A percentile compares a stretch with the other conserved stretches of the same genome.
These are phyloP conservation scores for Alternaria longipes DNA, from an alignment of 2,329 filamentous ascomycete species.

Conservation along the genomic window DNA sequence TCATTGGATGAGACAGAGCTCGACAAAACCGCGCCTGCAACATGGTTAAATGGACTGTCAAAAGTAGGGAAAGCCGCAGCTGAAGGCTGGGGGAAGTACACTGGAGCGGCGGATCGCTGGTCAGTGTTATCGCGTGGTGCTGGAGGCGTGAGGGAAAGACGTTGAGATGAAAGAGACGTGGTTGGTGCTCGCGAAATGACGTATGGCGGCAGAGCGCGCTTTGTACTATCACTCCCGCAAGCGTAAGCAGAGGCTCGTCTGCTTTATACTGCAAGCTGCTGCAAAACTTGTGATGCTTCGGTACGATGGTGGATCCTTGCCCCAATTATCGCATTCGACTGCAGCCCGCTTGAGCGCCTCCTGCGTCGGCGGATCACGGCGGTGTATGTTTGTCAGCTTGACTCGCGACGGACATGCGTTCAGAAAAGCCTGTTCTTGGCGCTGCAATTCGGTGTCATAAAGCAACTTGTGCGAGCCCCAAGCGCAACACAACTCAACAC, in stretches of 20 bases:
- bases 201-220: slow-evolving; percentile 27
- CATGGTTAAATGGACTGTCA: slow-evolving; percentile 46
- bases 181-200: slow-evolving; percentile 28
- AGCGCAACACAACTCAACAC: slow-evolving; percentile 1
- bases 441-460: not conserved
- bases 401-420: slow-evolving; percentile 12
- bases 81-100: slow-evolving; percentile 42
- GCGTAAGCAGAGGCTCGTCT: not conserved
- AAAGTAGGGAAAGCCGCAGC: slow-evolving; percentile 35
- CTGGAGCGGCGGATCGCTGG: slow-evolving; percentile 36
- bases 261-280: slow-evolving; percentile 13
- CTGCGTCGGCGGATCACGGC: slow-evolving; percentile 28
- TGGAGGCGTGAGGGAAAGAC: slow-evolving; percentile 15
- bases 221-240: not conserved
- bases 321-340: slow-evolving; percentile 12
- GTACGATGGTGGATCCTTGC: slow-evolving; percentile 20
- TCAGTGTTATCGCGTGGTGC: slow-evolving; percentile 29
- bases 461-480: slow-evolving; percentile 5
- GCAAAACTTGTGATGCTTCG: slow-evolving; percentile 23
- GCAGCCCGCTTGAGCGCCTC: slow-evolving; percentile 10
- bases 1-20: slow-evolving; percentile 43
- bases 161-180: slow-evolving; percentile 21
- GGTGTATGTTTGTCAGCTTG: slow-evolving; percentile 13
- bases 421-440: slow-evolving; percentile 3
- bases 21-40: slow-evolving; percentile 42